Conservation (phyloP, 495 filamentous ascomycete genomes). For the Penicillium canariense region DNA sequence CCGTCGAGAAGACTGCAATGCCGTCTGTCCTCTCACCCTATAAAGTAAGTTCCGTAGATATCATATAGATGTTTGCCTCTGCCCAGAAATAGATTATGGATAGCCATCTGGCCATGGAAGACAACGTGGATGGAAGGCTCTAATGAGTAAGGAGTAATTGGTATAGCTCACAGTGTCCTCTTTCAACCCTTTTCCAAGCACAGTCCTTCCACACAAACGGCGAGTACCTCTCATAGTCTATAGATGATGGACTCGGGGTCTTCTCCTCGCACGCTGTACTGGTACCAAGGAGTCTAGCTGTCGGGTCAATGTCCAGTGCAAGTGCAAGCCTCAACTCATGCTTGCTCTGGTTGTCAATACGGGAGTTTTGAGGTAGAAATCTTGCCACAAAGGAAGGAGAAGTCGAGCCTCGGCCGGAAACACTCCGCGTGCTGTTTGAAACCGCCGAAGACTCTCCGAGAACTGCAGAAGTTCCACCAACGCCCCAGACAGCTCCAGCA, state of each 20-base stretch:
- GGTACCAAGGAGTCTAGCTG: conserved; percentile 55
- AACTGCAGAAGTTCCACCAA: conserved; percentile 63
- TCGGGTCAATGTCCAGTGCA: conserved; percentile 78
- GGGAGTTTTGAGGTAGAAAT: conserved; percentile 57
- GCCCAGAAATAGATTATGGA: conserved; percentile 3
- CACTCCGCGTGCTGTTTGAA: conserved; percentile 59
- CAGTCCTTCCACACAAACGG: conserved; percentile 56
- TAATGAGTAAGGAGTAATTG: background rate
- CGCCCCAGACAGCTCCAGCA: conserved; percentile 73
- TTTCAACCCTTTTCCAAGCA: conserved; percentile 55
- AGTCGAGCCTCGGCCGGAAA: conserved; percentile 67
- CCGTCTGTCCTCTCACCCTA: background rate
- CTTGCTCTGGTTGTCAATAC: conserved; percentile 58
- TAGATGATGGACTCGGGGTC: conserved; percentile 28
- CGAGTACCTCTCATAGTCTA: conserved; percentile 32
- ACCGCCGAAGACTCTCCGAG: conserved; percentile 40
- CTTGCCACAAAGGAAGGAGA: conserved; percentile 70
- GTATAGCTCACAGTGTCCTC: conserved; percentile 47
- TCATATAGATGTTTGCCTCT: conserved; percentile 7
- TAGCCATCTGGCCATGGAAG: background rate
- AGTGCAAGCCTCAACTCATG: conserved; percentile 77
- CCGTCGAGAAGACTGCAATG: background rate
- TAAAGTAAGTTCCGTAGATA: background rate
- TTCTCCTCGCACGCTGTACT: conserved; percentile 21
- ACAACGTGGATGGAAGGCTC: background rate